Base-by-base conservation (phyloP, 306 rosid genomes). In the Boehmeria nivea region DNA sequence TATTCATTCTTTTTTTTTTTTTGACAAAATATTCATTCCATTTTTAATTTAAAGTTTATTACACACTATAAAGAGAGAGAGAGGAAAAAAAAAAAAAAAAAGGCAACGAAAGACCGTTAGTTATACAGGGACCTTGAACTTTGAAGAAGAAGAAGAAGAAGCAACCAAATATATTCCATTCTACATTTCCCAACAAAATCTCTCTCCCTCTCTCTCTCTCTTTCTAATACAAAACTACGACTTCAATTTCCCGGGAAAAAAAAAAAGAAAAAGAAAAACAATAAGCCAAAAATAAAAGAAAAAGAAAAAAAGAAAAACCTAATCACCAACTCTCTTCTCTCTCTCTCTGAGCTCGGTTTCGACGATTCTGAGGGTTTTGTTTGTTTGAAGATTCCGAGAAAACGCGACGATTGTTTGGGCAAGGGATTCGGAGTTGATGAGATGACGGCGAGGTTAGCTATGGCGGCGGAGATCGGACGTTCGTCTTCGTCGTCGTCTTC, bases 61-160 rank as follows among this genome's bases (percentile, higher is more conserved):
- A 24, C n/a, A 23, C 22, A n/a, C n/a, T n/a, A n/a, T n/a, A n/a
- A 0, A 17, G 20, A 39, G 42, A 6, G 43, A n/a, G n/a, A n/a
- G n/a, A n/a, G n/a, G n/a, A n/a, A n/a, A n/a, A n/a, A n/a, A n/a
- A n/a, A n/a, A n/a, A 57, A 22, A 53, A 8, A 13, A 14, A 44
- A n/a, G 44, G 69, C 67, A 18, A 26, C 57, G 75, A 71, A 26
- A 61, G 76, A 72, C 80, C 77, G 73, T 69, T 69, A 31, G 69
- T 43, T 63, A 63, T 6, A 12, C 24, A 17, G 36, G 54, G 49
- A 26, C 12, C 9, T 17, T 2, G 23, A 20, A 13, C 9, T 18
- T 6, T 18, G 20, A 47, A 53, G 18, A 23, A 20, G 39, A 27
- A 28, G n/a, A 43, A 16, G 17, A 43, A 16, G 44, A 27, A 48